These are phyloP conservation scores for Penicillium simplicissimum DNA, from an alignment of 495 filamentous ascomycete species.

Conservation along the genomic window DNA sequence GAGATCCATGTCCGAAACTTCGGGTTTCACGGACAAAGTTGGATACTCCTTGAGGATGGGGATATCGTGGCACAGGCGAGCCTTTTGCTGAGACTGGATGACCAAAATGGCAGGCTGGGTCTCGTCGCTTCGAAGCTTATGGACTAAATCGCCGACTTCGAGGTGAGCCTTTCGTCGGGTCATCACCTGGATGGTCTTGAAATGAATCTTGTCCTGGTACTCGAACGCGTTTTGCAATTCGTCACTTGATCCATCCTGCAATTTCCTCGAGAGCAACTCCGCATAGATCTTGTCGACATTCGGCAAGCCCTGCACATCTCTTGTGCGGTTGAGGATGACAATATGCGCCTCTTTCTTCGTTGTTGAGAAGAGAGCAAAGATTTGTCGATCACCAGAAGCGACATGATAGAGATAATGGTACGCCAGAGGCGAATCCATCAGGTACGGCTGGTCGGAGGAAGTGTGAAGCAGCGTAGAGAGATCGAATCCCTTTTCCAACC, in stretches of 20 bases:
- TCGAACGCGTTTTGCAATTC: conserved; percentile 76
- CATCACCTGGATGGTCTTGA: conserved; percentile 83
- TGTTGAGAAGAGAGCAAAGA: conserved; percentile 92
- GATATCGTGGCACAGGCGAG: conserved; percentile 78
- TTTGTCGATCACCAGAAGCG: conserved; percentile 82
- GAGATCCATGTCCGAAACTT: conserved; percentile 80
- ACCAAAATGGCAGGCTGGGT: conserved; percentile 76
- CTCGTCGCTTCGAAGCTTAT: conserved; percentile 86
- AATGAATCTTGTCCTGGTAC: conserved; percentile 85
- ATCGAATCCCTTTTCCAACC: conserved; percentile 92
- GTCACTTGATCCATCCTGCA: conserved; percentile 65
- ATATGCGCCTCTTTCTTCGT: conserved; percentile 77
- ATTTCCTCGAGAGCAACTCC: conserved; percentile 65
- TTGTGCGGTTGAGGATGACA: conserved; percentile 75
- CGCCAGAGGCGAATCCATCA: conserved; percentile 63
- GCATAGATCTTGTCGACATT: conserved; percentile 89
- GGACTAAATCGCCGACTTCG: conserved; percentile 80
- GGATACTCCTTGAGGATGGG: conserved; percentile 85
- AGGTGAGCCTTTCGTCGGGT: conserved; percentile 85
- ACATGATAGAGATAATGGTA: conserved; percentile 94
- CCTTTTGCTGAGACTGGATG: conserved; percentile 84
- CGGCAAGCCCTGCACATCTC: conserved; percentile 78
- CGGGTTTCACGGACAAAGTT: conserved; percentile 73
- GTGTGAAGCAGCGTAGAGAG: conserved; percentile 71
- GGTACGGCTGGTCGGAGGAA: conserved; percentile 67